Evolutionary conservation across 2,329 filamentous ascomycete genomes (phyloP), one percentile per base, ranked within the genome.

Genomic region (Sporothrix humicola): DNA sequence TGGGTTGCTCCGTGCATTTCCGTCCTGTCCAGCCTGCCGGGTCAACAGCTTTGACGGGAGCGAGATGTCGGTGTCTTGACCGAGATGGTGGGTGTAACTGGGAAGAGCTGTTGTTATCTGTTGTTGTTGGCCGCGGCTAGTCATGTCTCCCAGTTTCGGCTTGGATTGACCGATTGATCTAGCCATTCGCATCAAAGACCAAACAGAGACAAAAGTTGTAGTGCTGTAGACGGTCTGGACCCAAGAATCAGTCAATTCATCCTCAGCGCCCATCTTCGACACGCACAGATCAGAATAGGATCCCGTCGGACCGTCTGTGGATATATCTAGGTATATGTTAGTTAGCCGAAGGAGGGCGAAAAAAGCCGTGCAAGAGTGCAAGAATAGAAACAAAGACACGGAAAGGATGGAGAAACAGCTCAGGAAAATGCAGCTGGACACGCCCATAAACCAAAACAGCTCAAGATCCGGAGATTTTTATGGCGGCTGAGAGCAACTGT

Each of bases 51-150:
- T 42, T 46, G 61, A 20, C 58, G 58, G 58, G 37, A 63, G 58
- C 37, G 59, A 65, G 37, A 65, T n/a, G 13, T 65, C 17, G 59
- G 17, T 65, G 59, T 23, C 59, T 59, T 46, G 59, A 23, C 59
- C 37, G 59, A 65, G 37, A 46, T 20, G 37, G 8, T 10, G 58
- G 58, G 31, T 20, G 26, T 56, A 63, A 7, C 58, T n/a, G 58
- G 6, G 31, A 5, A 31, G n/a, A 12, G 31, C 8, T 44, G 15
- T 17, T 48, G 2, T 37, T 37, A 37, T 2, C 31, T 37, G 31
- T 37, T 2, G 2, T 37, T 5, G 4, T 37, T 37, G 31, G 31
- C 3, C 2, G 31, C 5, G 31, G 4, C 23, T 26, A 20, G 59
- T 46, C 42, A 48, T 42, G 3, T 2, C n/a, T 48, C n/a, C 42